These are phyloP conservation scores for Misopates orontium DNA, from an alignment of 257 asterid genomes.

Conservation along the genomic window DNA sequence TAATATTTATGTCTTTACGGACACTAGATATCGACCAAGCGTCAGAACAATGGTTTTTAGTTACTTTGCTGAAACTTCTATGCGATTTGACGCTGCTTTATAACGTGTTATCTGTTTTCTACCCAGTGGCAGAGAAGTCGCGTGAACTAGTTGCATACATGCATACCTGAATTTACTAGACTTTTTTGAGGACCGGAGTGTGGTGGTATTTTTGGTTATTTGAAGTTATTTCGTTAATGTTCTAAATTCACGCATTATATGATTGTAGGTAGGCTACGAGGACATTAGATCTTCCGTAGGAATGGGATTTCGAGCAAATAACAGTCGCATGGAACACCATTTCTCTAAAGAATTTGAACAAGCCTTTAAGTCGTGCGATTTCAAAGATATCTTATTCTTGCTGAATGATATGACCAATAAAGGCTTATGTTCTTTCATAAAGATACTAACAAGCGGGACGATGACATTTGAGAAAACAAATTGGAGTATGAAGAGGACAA, in stretches of 20 bases:
- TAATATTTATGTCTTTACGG: too few species aligned
- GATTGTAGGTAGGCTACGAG: slow-evolving; percentile 59
- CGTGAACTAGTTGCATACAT: too few species aligned
- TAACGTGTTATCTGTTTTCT: too few species aligned
- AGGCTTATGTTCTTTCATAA: slow-evolving; percentile 51
- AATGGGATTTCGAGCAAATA: slow-evolving; percentile 49
- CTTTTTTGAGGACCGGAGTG: background rate
- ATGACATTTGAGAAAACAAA: slow-evolving; percentile 52
- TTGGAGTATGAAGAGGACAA: slow-evolving; percentile 45
- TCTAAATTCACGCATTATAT: background rate
- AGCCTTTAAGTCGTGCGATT: slow-evolving; percentile 28
- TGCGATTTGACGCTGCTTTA: too few species aligned
- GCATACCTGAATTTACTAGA: slow-evolving; percentile 3
- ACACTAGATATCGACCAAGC: too few species aligned
- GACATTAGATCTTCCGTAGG: slow-evolving; percentile 48
- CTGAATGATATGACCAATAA: slow-evolving; percentile 65
- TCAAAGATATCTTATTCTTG: slow-evolving; percentile 40
- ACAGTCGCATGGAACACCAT: slow-evolving; percentile 24
- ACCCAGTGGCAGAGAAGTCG: too few species aligned
- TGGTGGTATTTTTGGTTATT: slow-evolving; percentile 1
- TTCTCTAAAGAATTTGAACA: slow-evolving; percentile 33
- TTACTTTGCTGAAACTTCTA: too few species aligned
- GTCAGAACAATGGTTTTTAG: too few species aligned
- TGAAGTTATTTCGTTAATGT: slow-evolving; percentile 13
- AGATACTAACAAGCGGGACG: slow-evolving; percentile 50